phyloP scores from a whole-genome alignment of 345 rosid genomes.

The Pseudoturritis turrita region DNA sequence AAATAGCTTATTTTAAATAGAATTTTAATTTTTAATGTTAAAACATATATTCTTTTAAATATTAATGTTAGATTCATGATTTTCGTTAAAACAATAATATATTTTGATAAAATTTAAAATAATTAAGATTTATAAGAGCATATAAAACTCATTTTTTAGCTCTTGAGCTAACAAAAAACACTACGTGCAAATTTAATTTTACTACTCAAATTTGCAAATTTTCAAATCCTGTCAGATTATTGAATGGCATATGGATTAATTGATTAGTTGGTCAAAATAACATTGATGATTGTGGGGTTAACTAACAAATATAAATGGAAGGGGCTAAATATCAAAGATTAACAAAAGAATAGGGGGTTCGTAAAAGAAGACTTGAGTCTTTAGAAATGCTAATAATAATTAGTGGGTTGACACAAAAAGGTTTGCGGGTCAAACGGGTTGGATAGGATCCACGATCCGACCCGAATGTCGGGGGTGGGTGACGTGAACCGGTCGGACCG shows the following conservation, averaged over 20 bases:
- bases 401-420: not conserved
- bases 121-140: not conserved
- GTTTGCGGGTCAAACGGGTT: not conserved
- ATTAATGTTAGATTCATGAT: not conserved
- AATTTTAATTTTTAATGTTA: too few species aligned
- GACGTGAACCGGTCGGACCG: slow-evolving; percentile 30
- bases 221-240: not conserved
- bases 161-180: too few species aligned
- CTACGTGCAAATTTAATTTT: not conserved
- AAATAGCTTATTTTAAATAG: not conserved
- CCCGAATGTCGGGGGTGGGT: slow-evolving; percentile 30
- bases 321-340: not conserved
- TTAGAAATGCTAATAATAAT: not conserved
- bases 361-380: not conserved
- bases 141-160: too few species aligned
- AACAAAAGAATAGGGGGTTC: not conserved
- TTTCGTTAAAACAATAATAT: too few species aligned
- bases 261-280: not conserved
- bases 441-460: slow-evolving; percentile 23
- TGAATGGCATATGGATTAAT: not conserved
- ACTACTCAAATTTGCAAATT: not conserved
- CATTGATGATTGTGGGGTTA: not conserved
- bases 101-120: too few species aligned
- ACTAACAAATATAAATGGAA: not conserved
- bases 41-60: not conserved